Conservation (phyloP, 331 rosid genomes). For the Quercus phellos region DNA sequence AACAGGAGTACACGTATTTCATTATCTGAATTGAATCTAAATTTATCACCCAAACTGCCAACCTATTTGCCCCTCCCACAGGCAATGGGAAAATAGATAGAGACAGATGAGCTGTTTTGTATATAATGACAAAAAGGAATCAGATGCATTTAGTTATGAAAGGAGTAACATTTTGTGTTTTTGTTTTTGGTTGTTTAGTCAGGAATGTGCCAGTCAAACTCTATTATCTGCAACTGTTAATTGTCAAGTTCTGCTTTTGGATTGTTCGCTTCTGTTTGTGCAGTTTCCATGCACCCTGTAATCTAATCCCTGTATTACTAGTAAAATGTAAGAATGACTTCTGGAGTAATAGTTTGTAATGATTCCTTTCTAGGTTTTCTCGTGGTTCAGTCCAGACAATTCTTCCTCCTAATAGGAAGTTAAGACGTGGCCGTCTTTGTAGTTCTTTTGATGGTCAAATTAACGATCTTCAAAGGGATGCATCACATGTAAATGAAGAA, state of each 20-base stretch:
- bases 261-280: neutral
- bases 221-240: neutral
- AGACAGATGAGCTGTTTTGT: no score
- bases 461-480: slow-evolving; percentile 31
- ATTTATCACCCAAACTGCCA: no score
- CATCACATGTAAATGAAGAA: slow-evolving; percentile 32
- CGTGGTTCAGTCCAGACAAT: slow-evolving; percentile 76
- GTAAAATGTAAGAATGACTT: neutral
- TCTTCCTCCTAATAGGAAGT: slow-evolving; percentile 47
- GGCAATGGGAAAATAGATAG: no score
- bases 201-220: no score
- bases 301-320: neutral
- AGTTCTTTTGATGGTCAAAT: slow-evolving; percentile 63
- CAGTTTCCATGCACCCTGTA: neutral
- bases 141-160: no score
- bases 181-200: no score
- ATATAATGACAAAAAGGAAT: no score
- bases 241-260: neutral
- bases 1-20: no score
- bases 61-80: no score
- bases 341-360: slow-evolving; percentile 5
- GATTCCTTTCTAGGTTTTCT: slow-evolving; percentile 55
- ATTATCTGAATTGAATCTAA: no score
- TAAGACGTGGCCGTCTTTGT: slow-evolving; percentile 59
- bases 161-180: no score